Evolutionary conservation across 2,329 filamentous ascomycete genomes (phyloP).

Genomic region (Amauroascus niger): DNA sequence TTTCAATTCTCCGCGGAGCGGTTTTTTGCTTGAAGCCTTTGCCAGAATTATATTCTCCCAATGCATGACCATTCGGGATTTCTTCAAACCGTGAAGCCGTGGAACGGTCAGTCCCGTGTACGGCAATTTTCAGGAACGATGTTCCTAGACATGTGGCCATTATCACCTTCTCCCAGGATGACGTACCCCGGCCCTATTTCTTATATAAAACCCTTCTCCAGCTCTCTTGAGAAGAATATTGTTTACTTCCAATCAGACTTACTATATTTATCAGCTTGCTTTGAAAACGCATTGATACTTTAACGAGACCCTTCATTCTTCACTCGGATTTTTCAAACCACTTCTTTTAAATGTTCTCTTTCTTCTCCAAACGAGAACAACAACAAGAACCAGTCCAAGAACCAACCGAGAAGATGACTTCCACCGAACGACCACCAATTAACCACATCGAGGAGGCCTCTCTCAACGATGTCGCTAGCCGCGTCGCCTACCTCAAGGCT

Average conservation of each 20-base stretch:
- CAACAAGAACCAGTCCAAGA: neutral
- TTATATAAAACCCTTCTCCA: conserved; percentile 2
- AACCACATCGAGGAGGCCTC: conserved; percentile 16
- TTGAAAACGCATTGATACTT: neutral
- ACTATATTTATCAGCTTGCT: neutral
- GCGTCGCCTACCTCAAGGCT: conserved; percentile 22
- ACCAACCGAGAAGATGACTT: conserved; percentile 7
- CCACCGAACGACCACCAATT: conserved; percentile 7
- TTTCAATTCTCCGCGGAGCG: conserved; percentile 4
- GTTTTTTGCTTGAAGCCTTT: neutral
- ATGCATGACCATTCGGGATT: neutral
- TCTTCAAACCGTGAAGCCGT: neutral
- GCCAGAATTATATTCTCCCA: neutral
- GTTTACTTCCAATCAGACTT: neutral
- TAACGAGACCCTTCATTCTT: too few relatives aligned
- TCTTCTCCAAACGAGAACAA: conserved; percentile 6
- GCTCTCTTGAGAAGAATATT: neutral
- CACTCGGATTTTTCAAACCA: neutral
- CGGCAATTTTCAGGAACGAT: conserved; percentile 1
- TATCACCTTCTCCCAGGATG: neutral
- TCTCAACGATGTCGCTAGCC: conserved; percentile 13
- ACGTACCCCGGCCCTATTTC: neutral
- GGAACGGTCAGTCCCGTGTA: neutral
- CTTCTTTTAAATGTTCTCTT: conserved; percentile 6
- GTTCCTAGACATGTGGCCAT: neutral